A percentile compares a stretch with the other conserved stretches of the same genome.
These are phyloP conservation scores for Tinospora cordifolia DNA, from an alignment of 164 flowering plant genomes.

Conservation along the genomic window DNA sequence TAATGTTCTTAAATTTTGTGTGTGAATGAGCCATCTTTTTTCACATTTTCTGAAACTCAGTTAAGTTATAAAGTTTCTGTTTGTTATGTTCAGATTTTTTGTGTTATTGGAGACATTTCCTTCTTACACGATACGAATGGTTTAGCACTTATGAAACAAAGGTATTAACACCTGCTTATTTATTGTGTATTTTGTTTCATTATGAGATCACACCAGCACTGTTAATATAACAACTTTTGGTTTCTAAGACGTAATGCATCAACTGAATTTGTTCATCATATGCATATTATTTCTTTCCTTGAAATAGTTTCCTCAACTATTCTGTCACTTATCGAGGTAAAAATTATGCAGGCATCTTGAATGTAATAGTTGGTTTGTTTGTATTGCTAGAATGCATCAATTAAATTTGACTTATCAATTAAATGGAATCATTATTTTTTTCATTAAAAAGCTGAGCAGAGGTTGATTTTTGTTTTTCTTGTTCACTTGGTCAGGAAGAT, in stretches of 20 bases:
- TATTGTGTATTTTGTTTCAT: neutral
- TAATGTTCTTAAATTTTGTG: too few relatives aligned
- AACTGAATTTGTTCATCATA: neutral
- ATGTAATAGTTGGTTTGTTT: too few relatives aligned
- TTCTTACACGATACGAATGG: conserved; percentile 97
- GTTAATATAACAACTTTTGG: neutral
- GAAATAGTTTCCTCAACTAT: neutral
- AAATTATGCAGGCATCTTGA: too few relatives aligned
- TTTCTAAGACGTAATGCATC: neutral
- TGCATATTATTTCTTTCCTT: neutral
- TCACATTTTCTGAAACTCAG: neutral
- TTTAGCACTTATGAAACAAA: conserved; percentile 64
- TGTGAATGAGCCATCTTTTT: neutral
- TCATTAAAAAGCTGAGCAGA: too few relatives aligned
- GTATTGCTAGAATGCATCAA: too few relatives aligned
- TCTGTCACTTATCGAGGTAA: too few relatives aligned
- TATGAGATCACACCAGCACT: neutral
- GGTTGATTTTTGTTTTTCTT: too few relatives aligned
- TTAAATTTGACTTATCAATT: too few relatives aligned
- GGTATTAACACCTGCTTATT: conserved; percentile 28
- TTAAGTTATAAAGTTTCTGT: conserved; percentile 1
- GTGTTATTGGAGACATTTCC: conserved; percentile 84
- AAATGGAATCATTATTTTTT: too few relatives aligned
- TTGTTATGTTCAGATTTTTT: conserved; percentile 50
- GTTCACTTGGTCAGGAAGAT: too few relatives aligned